Base-by-base conservation (phyloP, 176 grass and related monocot species). In the Stipa capillata region DNA sequence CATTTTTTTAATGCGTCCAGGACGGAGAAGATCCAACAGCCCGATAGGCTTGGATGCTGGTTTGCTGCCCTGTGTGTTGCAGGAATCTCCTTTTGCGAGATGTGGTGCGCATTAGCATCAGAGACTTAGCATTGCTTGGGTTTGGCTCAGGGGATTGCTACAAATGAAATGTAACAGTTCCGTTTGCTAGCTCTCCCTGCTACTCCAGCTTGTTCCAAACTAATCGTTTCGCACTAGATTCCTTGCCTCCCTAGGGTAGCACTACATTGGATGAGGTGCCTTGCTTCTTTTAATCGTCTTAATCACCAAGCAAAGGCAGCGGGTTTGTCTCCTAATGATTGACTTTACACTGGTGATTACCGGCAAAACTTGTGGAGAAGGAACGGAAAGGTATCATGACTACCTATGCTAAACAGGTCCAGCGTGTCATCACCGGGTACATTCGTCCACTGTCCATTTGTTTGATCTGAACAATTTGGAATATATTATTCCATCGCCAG, bases 71-170 rank as follows among this genome's bases (percentile, higher is more conserved):
- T 0, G 47, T 18, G 72, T 20, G 67, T 48, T 79, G 32, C 12
- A 47, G 43, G 68, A 65, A 74, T 80, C 76, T 80, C 25, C 65
- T 81, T 57, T 56, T 47, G 54, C 17, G 70, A 8, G 70, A 81
- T 39, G 87, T 34, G 35, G 68, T 76, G 61, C 54, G 53, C 72
- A 55, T 89, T 36, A 72, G 87, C 82, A 89, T 89, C 87, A 49
- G 65, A 43, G 23, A 17, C 61, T 3, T 1, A 23, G 35, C 51
- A 43, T 29, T 57, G 54, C 14, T 57, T 57, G 42, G n/a, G 64
- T 8, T 5, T 16, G 9, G 68, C 1, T 2, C 36, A 34, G 25
- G 60, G 41, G 37, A 65, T 65, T 7, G 24, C 71, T n/a, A 7
- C 52, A 34, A 3, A 57, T 23, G 40, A 58, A n/a, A n/a, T n/a